Evolutionary conservation across 2,329 filamentous ascomycete species (phyloP), one percentile per base, ranked within the genome.

Genomic region (Blastomyces silverae): DNA sequence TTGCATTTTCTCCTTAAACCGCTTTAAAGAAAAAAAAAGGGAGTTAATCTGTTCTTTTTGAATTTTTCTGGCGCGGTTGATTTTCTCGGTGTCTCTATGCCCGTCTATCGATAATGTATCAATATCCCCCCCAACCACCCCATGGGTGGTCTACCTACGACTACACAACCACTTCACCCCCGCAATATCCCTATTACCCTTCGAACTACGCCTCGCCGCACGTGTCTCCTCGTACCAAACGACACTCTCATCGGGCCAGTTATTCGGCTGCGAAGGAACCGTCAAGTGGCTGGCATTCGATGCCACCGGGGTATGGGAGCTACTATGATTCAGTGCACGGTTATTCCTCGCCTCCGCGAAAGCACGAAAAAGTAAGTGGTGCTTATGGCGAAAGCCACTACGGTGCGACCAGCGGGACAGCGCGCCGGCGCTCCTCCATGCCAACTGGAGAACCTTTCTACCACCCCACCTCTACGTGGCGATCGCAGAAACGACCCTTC

Each of bases 311-410:
- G 62, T 79, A 79, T 67, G 77, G 77, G 67, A 76, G 75, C 64
- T 76, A 79, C 62, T 79, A 82, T 70, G 78, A 82, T 59, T 67
- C 74, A 62, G 76, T 75, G 70, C 77, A 77, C 72, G 76, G 81
- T 75, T 76, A 83, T 80, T 75, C 80, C 79, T 75, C 81, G 67
- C 78, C 79, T 78, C 79, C 83, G 78, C 78, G 76, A 73, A 80
- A 79, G 74, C 81, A 83, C 76, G 84, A 87, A 78, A 83, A 84
- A 87, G 85, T 87, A 87, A 87, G 85, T 87, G 82, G 81, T 81
- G 82, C 79, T 78, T 76, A 74, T 73, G 76, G 76, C 74, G 76
- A 72, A 52, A 55, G 61, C 50, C 46, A 57, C 25, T 57, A 48
- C 50, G 31, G 52, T 4, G 46, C 39, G 8, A 53, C 60, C 28